These are phyloP conservation scores for Leccinellum albellum DNA, from an alignment of 768 basidiomycete genomes.

Conservation along the genomic window DNA sequence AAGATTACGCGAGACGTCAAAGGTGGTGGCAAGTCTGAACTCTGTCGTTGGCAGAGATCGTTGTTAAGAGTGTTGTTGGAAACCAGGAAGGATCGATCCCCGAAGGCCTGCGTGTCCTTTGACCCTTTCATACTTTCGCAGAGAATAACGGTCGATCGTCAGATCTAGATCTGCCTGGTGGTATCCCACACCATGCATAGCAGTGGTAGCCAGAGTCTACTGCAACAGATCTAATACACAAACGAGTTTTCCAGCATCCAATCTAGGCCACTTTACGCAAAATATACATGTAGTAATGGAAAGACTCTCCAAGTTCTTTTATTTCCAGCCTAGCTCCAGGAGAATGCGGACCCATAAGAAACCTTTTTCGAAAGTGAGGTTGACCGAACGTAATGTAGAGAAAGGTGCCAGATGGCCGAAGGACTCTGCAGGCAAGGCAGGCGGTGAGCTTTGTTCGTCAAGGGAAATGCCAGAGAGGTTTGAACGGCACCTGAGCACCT, in stretches of 20 bases:
- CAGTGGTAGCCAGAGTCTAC: not conserved
- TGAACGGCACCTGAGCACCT: constrained; percentile 56
- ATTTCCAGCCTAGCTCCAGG: constrained; percentile 61
- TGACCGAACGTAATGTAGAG: constrained; percentile 86
- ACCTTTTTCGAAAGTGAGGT: constrained; percentile 79
- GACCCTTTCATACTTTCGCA: constrained; percentile 15
- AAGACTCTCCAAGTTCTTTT: constrained; percentile 69
- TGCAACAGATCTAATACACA: not conserved
- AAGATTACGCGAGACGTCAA: constrained; percentile 9
- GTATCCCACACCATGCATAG: not conserved
- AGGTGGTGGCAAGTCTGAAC: constrained; percentile 22
- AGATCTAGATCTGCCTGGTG: constrained; percentile 3
- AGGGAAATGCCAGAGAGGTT: not conserved
- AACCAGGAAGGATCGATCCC: constrained; percentile 16
- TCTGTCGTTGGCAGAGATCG: constrained; percentile 23
- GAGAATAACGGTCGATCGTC: constrained; percentile 15
- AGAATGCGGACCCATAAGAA: constrained; percentile 43
- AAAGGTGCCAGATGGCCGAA: constrained; percentile 59
- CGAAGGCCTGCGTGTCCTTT: not conserved
- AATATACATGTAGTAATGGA: constrained; percentile 82
- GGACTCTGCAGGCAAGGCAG: constrained; percentile 43
- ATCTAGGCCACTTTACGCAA: constrained; percentile 37
- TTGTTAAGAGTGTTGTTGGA: constrained; percentile 11
- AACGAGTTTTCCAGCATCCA: not conserved
- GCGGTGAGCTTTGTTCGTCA: not conserved